Conservation (phyloP, 177 flowering plant species). For the Vitis hybrid region DNA sequence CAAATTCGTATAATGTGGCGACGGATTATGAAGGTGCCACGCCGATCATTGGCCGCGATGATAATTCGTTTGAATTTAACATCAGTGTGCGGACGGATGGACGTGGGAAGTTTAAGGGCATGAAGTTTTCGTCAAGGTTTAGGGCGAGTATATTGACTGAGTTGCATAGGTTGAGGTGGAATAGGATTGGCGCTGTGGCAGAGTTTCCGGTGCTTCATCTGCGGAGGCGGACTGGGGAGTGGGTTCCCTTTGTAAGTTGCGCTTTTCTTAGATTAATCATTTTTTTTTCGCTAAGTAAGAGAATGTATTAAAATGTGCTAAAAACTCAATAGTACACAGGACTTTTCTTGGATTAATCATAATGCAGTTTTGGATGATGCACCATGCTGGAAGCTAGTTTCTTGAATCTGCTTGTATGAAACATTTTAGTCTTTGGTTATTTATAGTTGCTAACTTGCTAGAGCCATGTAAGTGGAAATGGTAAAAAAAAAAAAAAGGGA, state of each 20-base stretch:
- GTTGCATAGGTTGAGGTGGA: constrained; percentile 70
- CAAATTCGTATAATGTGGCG: constrained; percentile 79
- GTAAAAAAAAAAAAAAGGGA: no score
- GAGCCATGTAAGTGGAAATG: no score
- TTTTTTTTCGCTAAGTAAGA: background rate
- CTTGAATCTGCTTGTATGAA: no score
- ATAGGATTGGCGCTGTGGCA: constrained; percentile 44
- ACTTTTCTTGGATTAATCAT: no score
- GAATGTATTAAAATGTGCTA: background rate
- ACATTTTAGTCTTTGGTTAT: no score
- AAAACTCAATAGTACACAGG: no score
- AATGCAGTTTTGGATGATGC: no score
- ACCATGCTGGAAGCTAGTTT: no score
- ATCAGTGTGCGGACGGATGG: constrained; percentile 87
- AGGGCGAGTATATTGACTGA: constrained; percentile 91
- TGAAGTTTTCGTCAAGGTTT: constrained; percentile 80
- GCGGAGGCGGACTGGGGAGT: constrained; percentile 64
- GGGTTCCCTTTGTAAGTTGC: constrained; percentile 87
- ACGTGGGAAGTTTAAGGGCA: constrained; percentile 75
- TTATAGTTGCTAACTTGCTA: no score
- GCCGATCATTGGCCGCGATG: constrained; percentile 81
- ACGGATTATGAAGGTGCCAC: constrained; percentile 71
- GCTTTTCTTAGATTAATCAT: background rate
- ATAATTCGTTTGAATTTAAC: constrained; percentile 70
- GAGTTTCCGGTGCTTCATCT: constrained; percentile 89